A percentile compares a stretch with the other conserved stretches of the same genome.
phyloP scores from a whole-genome alignment of 2,329 filamentous ascomycete genomes.

The Fusarium tuaranense region DNA sequence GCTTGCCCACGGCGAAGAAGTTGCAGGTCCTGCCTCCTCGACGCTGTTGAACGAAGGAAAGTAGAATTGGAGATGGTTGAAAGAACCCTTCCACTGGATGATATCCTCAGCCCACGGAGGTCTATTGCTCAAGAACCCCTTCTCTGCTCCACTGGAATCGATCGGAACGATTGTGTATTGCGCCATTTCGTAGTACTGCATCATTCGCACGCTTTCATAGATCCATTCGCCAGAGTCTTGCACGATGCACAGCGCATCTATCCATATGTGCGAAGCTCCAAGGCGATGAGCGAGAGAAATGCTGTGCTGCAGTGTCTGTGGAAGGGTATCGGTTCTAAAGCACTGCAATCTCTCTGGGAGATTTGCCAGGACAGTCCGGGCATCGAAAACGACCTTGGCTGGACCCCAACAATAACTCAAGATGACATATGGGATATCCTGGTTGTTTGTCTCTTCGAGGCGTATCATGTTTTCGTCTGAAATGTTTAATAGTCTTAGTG shows the following conservation, averaged over 20 bases:
- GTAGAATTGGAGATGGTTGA: not conserved
- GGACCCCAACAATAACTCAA: not conserved
- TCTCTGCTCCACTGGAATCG: not conserved
- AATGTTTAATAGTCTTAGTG: not conserved
- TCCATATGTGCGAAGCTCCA: not conserved
- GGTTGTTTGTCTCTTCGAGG: not conserved
- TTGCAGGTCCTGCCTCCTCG: not conserved
- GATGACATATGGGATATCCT: not conserved
- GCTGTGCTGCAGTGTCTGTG: not conserved
- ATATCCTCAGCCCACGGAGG: not conserved
- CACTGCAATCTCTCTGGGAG: not conserved
- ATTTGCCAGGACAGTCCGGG: not conserved
- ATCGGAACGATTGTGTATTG: constrained; percentile 4
- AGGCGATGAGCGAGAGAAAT: not conserved
- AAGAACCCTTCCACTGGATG: not conserved
- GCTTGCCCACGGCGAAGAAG: not conserved
- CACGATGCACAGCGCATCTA: not conserved
- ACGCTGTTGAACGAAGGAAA: not conserved
- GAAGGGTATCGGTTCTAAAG: not conserved
- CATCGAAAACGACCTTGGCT: not conserved
- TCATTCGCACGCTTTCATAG: constrained; percentile 13
- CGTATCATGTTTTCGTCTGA: not conserved
- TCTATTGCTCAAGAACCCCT: not conserved
- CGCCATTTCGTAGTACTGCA: constrained; percentile 20
- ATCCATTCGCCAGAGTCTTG: constrained; percentile 9